Evolutionary conservation across 495 filamentous ascomycete species (phyloP).

Genomic region (Ascodesmis nigricans): DNA sequence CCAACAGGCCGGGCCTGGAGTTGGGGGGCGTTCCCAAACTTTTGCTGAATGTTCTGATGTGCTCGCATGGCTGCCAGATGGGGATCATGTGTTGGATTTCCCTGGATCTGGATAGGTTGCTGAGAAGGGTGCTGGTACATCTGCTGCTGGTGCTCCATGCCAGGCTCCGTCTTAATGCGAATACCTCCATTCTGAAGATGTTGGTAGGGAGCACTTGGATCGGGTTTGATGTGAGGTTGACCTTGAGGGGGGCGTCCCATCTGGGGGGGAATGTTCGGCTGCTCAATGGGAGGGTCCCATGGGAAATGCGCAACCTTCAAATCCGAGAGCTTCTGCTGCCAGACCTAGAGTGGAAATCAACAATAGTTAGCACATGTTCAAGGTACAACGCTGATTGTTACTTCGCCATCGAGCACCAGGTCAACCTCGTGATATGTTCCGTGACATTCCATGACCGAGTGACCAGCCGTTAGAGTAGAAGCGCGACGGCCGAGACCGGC

Average conservation of each 20-base stretch:
- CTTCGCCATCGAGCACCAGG: conserved; percentile 10
- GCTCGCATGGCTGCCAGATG: conserved; percentile 22
- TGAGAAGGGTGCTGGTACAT: too few relatives aligned
- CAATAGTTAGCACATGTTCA: too few relatives aligned
- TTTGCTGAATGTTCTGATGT: conserved; percentile 28
- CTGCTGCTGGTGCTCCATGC: conserved; percentile 24
- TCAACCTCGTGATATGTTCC: conserved; percentile 7
- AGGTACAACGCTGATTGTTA: conserved; percentile 24
- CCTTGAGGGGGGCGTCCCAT: too few relatives aligned
- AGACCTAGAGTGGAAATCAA: conserved; percentile 62
- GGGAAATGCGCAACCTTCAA: conserved; percentile 71
- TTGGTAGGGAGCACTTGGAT: conserved; percentile 18
- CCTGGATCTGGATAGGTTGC: conserved; percentile 8
- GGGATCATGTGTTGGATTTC: conserved; percentile 20
- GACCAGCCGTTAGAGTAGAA: too few relatives aligned
- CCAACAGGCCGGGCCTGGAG: conserved; percentile 22
- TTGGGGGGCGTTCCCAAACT: conserved; percentile 30
- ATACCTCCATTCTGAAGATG: conserved; percentile 24
- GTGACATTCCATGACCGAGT: too few relatives aligned
- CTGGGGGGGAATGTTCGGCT: too few relatives aligned
- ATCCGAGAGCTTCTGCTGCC: conserved; percentile 73
- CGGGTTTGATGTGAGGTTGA: conserved; percentile 18
- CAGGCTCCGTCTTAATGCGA: conserved; percentile 57
- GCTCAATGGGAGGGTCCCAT: conserved; percentile 72
- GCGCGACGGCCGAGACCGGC: too few relatives aligned